Evolutionary conservation across 495 filamentous ascomycete genomes (phyloP), one percentile per base, ranked within the genome.

Genomic region (Bacidia gigantensis): DNA sequence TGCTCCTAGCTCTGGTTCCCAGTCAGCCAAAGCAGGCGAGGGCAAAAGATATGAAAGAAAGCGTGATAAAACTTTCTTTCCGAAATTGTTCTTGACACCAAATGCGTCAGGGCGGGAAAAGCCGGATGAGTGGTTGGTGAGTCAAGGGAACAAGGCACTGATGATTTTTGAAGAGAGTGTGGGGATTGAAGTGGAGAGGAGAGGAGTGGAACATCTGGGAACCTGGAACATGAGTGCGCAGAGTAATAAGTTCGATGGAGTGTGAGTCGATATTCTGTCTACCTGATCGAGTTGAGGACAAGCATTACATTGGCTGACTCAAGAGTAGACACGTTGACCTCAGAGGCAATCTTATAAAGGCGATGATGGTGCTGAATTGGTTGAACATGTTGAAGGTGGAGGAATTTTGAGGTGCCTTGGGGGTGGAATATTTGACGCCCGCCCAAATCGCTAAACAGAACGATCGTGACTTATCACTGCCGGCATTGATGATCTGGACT

Each of bases 341-440:
- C 62, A 67, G 60, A 47, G 73, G 73, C 0, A 76, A 76, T 59
- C 56, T 76, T 50, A 57, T 76, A 23, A 76, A 76, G 59, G 73
- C 73, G 3, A 75, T 75, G 73, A 75, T 73, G 72, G 67, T 74
- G n/a, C 57, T 76, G 60, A 75, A 76, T 51, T 76, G 73, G 73
- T 52, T 76, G 55, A 62, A 60, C 25, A 62, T 62, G 57, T 48
- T 62, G 11, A 57, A 62, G 46, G 60, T 62, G 40, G 57, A 62
- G 26, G 53, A 43, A 1, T 60, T 58, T 18, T 62, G n/a, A n/a
- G n/a, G n/a, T n/a, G n/a, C n/a, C n/a, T n/a, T n/a, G n/a, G n/a
- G n/a, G n/a, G n/a, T n/a, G n/a, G n/a, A n/a, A n/a, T n/a, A n/a
- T n/a, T n/a, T n/a, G n/a, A n/a, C n/a, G n/a, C n/a, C n/a, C n/a